Conservation (phyloP, 768 basidiomycete species). For the Phlebiopsis flavidoalba region DNA sequence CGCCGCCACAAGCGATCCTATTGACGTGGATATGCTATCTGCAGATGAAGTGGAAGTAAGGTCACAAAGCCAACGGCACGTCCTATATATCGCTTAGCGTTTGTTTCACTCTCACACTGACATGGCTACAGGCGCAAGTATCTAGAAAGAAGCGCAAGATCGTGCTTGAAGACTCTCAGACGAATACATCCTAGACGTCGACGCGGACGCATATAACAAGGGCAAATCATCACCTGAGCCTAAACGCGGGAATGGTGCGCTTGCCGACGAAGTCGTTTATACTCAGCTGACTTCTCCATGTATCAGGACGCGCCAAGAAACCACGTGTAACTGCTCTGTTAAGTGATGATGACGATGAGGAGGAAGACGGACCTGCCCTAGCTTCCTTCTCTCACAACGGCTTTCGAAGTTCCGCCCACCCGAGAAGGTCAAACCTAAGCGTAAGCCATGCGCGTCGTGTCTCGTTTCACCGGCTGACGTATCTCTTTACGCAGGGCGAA, state of each 20-base stretch:
- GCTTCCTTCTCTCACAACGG: constrained; percentile 54
- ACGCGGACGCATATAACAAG: constrained; percentile 13
- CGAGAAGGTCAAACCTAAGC: constrained; percentile 33
- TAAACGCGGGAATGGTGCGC: neutral
- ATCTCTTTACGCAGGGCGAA: constrained; percentile 29
- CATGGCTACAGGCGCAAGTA: too few relatives aligned
- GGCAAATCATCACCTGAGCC: constrained; percentile 13
- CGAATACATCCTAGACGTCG: constrained; percentile 37
- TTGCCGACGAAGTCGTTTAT: neutral
- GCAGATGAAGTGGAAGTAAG: constrained; percentile 39
- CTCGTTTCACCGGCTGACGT: neutral
- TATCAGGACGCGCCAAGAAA: constrained; percentile 52
- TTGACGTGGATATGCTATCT: constrained; percentile 71
- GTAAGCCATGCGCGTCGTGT: constrained; percentile 27
- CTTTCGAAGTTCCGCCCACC: constrained; percentile 64
- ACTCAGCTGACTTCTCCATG: neutral
- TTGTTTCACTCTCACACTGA: neutral
- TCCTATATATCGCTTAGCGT: neutral
- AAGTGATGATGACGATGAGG: constrained; percentile 44
- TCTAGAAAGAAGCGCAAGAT: constrained; percentile 58
- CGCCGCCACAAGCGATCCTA: constrained; percentile 77
- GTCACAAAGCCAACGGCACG: constrained; percentile 12
- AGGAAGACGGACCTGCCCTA: constrained; percentile 32
- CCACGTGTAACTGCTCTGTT: constrained; percentile 46
- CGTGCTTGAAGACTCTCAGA: constrained; percentile 71